Percentiles rank a stretch among this genome's conserved stretches.
phyloP scores from a whole-genome alignment of 768 basidiomycete genomes.

The Lyophyllum semitale region DNA sequence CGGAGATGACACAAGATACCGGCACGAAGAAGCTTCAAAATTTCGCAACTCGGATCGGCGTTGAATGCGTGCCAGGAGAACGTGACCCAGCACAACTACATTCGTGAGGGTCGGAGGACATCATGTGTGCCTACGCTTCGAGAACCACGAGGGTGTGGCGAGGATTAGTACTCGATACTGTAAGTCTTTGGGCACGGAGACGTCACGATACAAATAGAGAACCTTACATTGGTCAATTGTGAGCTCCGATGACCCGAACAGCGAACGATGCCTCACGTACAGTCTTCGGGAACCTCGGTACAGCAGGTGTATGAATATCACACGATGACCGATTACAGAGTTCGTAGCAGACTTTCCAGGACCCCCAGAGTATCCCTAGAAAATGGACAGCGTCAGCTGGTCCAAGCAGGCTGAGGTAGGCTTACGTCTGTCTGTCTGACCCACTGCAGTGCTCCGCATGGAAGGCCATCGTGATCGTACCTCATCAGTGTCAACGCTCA shows the following conservation, averaged over 20 bases:
- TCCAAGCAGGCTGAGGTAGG: background rate
- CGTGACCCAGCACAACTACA: slow-evolving; percentile 1
- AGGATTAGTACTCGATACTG: background rate
- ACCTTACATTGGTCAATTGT: background rate
- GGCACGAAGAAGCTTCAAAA: background rate
- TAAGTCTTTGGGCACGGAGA: background rate
- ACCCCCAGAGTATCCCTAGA: background rate
- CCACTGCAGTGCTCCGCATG: background rate
- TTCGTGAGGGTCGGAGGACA: background rate
- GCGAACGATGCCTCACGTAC: slow-evolving; percentile 1
- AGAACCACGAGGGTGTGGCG: background rate
- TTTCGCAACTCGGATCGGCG: slow-evolving; percentile 2
- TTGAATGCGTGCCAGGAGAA: background rate
- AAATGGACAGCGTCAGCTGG: background rate
- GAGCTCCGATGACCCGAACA: slow-evolving; percentile 6
- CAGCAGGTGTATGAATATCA: background rate
- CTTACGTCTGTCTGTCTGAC: too few species aligned
- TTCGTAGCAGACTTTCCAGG: background rate
- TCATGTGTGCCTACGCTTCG: slow-evolving; percentile 1
- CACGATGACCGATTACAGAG: background rate
- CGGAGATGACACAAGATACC: background rate
- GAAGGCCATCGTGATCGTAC: background rate
- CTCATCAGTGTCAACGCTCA: background rate
- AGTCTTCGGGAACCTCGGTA: background rate
- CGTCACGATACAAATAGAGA: background rate